Base-by-base conservation (phyloP, 2,329 filamentous ascomycete species). In the Gaeumannomyces tritici region DNA sequence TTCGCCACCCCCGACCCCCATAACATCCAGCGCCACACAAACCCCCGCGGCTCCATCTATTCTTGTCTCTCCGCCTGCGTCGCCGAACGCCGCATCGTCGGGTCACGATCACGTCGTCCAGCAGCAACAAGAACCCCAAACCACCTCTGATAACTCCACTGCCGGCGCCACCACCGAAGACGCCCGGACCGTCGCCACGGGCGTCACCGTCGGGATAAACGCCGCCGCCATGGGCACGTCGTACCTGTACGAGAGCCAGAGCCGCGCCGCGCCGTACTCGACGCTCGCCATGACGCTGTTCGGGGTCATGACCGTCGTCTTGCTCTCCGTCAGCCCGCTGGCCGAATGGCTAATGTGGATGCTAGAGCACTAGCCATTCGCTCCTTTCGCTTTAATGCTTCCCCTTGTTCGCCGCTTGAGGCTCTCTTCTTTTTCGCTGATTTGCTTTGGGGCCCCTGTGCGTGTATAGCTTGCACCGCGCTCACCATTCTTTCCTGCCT, bases 221-320 rank as follows among this genome's bases (percentile, higher is more conserved):
- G 81, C 81, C 1, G 82, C 82, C 0, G 83, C 83, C 4, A 84
- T 86, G 81, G 83, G 83, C 2, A 83, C 83, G 0, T 77, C 83
- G 0, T 81, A 83, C 64, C 73, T 85, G 18, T 83, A 85, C 62
- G 81, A 84, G 69, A 76, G 75, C 9, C 74, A 74, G 61, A 83
- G 79, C 65, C 76, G 74, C 1, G 80, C 82, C 4, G 81, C 81
- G 2, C 81, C 83, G 0, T 84, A 84, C 66, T 80, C 83, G 2
- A 81, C 80, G 1, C 70, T 86, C 21, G 77, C 82, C 1, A 85
- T 85, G 83, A 83, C 82, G 8, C 72, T 82, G 6, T 82, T 84
- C 66, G 82, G 83, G 0, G 75, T 83, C 54, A 78, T 80, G 73
- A 84, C 81, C 0, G 83, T 86, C 0, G 76, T 81, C 2, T 78